Percentiles rank a stretch among this genome's conserved stretches.
Conservation (phyloP, 805 yeast species). For the Suhomyces canberraensis region DNA sequence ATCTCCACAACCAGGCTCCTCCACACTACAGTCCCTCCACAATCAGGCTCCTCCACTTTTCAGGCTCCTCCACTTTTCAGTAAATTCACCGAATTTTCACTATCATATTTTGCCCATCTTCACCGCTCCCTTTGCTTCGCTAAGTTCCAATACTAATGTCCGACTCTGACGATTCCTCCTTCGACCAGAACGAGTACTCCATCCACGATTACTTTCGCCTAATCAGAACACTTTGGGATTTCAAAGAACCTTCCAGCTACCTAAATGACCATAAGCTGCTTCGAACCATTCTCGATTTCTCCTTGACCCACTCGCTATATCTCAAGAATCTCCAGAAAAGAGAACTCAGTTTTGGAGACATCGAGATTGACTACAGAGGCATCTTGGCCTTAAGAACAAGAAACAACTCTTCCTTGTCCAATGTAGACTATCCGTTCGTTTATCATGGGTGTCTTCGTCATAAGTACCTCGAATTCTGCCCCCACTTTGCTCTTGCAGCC, state of each 20-base stretch:
- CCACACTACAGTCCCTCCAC: too few relatives aligned
- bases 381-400: conserved; percentile 6
- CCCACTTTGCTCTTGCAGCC: conserved; percentile 23
- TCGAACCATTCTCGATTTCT: conserved; percentile 25
- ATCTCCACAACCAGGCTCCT: too few relatives aligned
- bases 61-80: too few relatives aligned
- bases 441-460: conserved; percentile 22
- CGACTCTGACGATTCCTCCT: conserved; percentile 16
- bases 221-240: conserved; percentile 16
- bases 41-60: too few relatives aligned
- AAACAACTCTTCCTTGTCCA: conserved; percentile 1
- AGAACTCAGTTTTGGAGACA: conserved; percentile 20
- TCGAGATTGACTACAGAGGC: conserved; percentile 5
- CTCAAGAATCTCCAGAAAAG: conserved; percentile 23
- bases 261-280: conserved; percentile 18
- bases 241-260: conserved; percentile 9
- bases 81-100: too few relatives aligned
- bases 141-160: too few relatives aligned
- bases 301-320: conserved; percentile 18
- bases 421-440: conserved; percentile 3
- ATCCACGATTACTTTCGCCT: conserved; percentile 19
- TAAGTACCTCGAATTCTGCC: conserved; percentile 24
- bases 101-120: too few relatives aligned
- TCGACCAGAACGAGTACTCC: conserved; percentile 13
- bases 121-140: too few relatives aligned